Evolutionary conservation across 495 filamentous ascomycete genomes (phyloP), one percentile per base, ranked within the genome.

Genomic region (Annulohypoxylon stygium): DNA sequence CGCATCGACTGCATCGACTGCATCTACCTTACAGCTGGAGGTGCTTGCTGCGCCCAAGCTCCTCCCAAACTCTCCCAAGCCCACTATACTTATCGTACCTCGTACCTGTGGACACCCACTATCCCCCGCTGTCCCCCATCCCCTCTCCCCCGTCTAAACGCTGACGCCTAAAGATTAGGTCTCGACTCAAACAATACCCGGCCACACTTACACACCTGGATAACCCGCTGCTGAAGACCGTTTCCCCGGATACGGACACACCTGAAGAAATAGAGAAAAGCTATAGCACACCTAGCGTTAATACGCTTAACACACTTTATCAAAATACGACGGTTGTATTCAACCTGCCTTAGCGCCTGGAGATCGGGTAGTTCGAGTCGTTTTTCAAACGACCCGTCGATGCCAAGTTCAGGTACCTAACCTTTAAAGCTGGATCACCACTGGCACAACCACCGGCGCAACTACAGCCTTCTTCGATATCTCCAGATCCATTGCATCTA

Each of bases 1-100:
- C 64, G 64, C 69, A 71, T 71, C 55, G n/a, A 36, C 57, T 58
- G 64, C 69, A 71, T 71, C 55, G n/a, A 36, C 57, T 58, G 39
- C 39, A 43, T 71, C 62, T 20, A 36, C 57, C 39, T 54, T 16
- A 37, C 45, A 47, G 62, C 26, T 51, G 20, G n/a, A n/a, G n/a
- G n/a, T 23, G 39, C 69, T 43, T 43, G 62, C 62, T 66, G 64
- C 53, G 50, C n/a, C 30, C 48, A 53, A 53, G 48, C 30, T 30
- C 2, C 30, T 30, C 30, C 30, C 48, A 53, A 53, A 23, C 25
- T 53, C 48, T 41, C 36, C 48, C 26, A 59, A 64, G 53, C 53
- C 54, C 41, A n/a, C 41, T 50, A 57, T 59, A 57, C 53, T 37
- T 57, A 36, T 26, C 57, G 18, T 60, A n/a, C 36, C 25, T 54